Conservation (phyloP, 371 early-diverging fungal genomes). For the Haplosporangium sp. region DNA sequence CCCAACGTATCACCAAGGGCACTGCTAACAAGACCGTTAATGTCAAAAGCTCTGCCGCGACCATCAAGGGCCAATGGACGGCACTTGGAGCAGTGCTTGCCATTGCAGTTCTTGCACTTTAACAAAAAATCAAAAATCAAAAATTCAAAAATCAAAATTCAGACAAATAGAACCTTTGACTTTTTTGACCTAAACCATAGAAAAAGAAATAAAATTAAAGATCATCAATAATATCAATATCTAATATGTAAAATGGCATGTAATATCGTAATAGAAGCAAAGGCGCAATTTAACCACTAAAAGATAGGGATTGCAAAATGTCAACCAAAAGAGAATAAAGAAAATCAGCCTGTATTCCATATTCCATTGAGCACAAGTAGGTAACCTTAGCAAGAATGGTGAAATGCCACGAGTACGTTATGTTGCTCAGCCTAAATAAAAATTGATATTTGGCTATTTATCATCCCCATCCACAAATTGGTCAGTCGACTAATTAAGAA, state of each 20-base stretch:
- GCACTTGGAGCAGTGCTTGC: constrained; percentile 18
- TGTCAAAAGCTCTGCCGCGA: constrained; percentile 14
- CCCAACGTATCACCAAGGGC: not conserved
- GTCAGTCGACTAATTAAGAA: too few relatives aligned
- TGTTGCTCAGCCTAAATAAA: constrained; percentile 26
- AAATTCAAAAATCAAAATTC: too few relatives aligned
- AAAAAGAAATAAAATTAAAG: not conserved
- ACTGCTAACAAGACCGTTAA: not conserved
- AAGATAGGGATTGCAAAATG: not conserved
- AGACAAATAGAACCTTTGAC: not conserved
- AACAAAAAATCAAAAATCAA: not conserved
- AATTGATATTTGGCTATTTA: constrained; percentile 1
- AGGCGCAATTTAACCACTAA: too few relatives aligned
- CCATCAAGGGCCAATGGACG: constrained; percentile 23
- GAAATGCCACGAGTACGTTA: not conserved
- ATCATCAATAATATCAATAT: not conserved
- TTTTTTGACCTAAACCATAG: not conserved
- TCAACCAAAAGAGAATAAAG: not conserved
- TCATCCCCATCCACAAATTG: too few relatives aligned
- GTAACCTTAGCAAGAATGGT: too few relatives aligned
- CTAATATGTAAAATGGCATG: not conserved
- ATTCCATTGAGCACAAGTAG: constrained; percentile 23
- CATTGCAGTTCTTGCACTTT: constrained; percentile 14
- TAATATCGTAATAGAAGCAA: too few relatives aligned
- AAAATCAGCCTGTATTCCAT: constrained; percentile 21